Base-by-base conservation (phyloP, 805 yeast species). In the Candida ipomoeae region DNA sequence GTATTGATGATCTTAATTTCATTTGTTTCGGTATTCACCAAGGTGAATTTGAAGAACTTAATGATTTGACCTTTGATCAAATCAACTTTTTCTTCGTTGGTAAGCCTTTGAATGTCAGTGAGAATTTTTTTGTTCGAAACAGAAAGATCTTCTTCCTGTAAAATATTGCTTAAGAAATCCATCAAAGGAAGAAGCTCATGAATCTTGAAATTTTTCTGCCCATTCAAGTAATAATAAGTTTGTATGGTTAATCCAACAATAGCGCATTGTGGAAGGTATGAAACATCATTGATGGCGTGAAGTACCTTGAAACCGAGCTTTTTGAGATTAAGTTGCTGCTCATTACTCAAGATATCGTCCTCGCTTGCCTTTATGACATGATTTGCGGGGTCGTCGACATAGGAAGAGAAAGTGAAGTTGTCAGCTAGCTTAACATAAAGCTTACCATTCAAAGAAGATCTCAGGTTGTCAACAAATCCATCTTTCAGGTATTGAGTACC, bases 181-280 rank as follows among this genome's bases (percentile, higher is more conserved):
- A 69, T 59, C 40, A 60, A 54, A n/a, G 74, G 71, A 21, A 69
- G 46, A 29, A 73, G 48, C 2, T 67, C 63, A 8, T 18, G 35
- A 42, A 68, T 58, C 23, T 49, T 38, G 46, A 64, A 57, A 29
- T 54, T 55, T 18, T 50, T 52, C 20, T 52, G 42, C 2, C 55
- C 51, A 44, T 54, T 45, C n/a, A 51, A 55, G 41, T 70, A 67
- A 42, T 63, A 61, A 50, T 60, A 67, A n/a, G 68, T 60, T 53
- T 73, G 76, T 31, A 70, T 55, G 2, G 70, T 55, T 0, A 79
- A 64, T 4, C 85, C 85, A 14, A 80, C 75, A 21, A 81, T 62
- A 0, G 83, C 71, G 14, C 82, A 68, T 33, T 82, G 82, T 62
- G 83, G 82, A 32, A 82, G 65, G 42, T 71, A 79, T 6, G 80